phyloP scores from a whole-genome alignment of 2,329 filamentous ascomycete genomes.

The Aspergillus sojae region DNA sequence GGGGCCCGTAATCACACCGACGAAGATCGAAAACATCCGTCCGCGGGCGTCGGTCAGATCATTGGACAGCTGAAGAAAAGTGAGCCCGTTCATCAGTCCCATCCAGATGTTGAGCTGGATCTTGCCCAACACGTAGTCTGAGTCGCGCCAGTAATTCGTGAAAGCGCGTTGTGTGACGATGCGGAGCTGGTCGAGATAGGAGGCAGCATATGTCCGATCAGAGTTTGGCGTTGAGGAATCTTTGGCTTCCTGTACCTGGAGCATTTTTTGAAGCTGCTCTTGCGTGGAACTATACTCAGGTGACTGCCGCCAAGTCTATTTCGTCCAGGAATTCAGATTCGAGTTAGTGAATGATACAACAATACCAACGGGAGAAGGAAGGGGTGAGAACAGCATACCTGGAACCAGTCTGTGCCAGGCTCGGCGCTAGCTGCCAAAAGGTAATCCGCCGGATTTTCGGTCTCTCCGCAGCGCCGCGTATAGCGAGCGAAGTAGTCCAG shows the following conservation, averaged over 20 bases:
- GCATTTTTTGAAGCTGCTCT: not conserved
- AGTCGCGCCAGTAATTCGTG: slow-evolving; percentile 20
- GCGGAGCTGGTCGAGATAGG: slow-evolving; percentile 57
- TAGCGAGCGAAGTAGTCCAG: slow-evolving; percentile 9
- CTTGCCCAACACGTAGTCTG: slow-evolving; percentile 14
- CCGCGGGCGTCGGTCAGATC: not conserved
- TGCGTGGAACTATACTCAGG: not conserved
- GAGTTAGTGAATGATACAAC: not conserved
- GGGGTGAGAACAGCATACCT: not conserved
- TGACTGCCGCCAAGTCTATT: not conserved
- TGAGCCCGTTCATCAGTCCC: slow-evolving; percentile 16
- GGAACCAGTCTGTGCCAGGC: not conserved
- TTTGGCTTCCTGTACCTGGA: not conserved
- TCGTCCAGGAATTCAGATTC: not conserved
- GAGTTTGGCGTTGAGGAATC: not conserved
- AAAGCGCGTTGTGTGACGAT: slow-evolving; percentile 55
- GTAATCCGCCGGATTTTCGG: slow-evolving; percentile 11
- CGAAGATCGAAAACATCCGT: slow-evolving; percentile 11
- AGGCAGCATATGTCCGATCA: slow-evolving; percentile 22
- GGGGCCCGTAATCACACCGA: slow-evolving; percentile 8
- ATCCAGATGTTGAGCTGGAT: slow-evolving; percentile 12
- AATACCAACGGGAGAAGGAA: not conserved
- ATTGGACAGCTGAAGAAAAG: slow-evolving; percentile 3
- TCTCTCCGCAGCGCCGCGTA: not conserved
- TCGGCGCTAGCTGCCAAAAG: not conserved